Conservation (phyloP, 345 rosid species). For the Stellera chamaejasme region DNA sequence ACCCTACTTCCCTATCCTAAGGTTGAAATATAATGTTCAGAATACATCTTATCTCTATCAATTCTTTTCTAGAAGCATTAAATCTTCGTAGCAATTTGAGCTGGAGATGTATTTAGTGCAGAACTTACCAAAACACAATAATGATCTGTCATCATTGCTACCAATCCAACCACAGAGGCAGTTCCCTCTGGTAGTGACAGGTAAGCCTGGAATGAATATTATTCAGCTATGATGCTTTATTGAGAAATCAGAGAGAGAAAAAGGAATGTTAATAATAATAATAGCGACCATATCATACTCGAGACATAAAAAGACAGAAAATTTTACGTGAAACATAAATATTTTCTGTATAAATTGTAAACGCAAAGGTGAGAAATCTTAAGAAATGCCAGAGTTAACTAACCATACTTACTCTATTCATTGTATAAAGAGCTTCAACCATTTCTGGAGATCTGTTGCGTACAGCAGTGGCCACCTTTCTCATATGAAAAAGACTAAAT, state of each 20-base stretch:
- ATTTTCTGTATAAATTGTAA: no score
- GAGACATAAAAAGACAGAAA: no score
- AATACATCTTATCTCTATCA: neutral
- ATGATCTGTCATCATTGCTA: constrained; percentile 89
- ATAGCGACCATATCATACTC: no score
- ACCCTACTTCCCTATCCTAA: no score
- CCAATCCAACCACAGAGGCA: constrained; percentile 76
- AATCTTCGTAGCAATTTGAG: constrained; percentile 1
- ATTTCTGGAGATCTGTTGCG: constrained; percentile 59
- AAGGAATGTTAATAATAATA: no score
- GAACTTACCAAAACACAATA: constrained; percentile 55
- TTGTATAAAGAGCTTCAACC: constrained; percentile 68
- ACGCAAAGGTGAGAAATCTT: no score
- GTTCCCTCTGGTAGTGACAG: constrained; percentile 85
- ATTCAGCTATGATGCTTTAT: neutral
- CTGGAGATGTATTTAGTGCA: neutral
- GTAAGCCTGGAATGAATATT: constrained; percentile 56
- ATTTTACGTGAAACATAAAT: no score
- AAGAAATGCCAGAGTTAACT: neutral
- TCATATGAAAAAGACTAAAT: constrained; percentile 12
- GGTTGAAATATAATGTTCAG: neutral
- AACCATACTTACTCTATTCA: constrained; percentile 52
- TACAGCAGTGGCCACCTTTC: constrained; percentile 53
- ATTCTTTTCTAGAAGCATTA: constrained; percentile 5
- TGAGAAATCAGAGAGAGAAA: neutral